Evolutionary conservation across 345 rosid species (phyloP), one percentile per base, ranked within the genome.

Genomic region (Syzygium aromaticum): DNA sequence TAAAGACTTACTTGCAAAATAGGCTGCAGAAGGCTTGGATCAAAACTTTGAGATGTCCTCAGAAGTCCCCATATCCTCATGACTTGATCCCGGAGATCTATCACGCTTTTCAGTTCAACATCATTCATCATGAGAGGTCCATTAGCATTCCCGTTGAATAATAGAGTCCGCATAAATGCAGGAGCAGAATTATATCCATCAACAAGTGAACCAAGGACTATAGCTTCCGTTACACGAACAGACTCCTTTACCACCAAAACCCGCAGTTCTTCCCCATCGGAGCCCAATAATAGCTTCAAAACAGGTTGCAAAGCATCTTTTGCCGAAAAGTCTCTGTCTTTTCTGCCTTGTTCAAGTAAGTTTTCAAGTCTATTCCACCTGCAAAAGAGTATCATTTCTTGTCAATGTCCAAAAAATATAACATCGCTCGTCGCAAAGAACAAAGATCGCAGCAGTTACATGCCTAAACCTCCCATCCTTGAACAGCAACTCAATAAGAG

Each of bases 351-450:
- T 64, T 91, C 96, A 73, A 98, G 95, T 88, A 98, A 94, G 89
- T 98, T 95, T 93, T 98, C 99, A 86, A 98, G 99, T 90, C 99
- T 95, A 91, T 93, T 95, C 99, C 99, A 98, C 90, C 97, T 95
- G 93, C 89, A 90, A 86, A 89, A 84, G 87, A 88, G 87, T 78
- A 12, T 54, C 22, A 63, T 40, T 27, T 53, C 54, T 88, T 86
- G 43, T 82, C 12, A 3, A 46, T 46, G 53, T 85, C 64, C 38
- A 33, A 52, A 46, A 53, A 11, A 53, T 33, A 33, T 54, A 30
- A 17, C 52, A 38, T 84, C 12, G 15, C 33, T 30, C 11, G 13
- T n/a, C 2, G 3, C 19, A 30, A 43, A 9, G 38, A 38, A 80
- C 85, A 78, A 56, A 83, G 87, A 87, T n/a, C 87, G 59, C 54